phyloP scores from a whole-genome alignment of 2,329 filamentous ascomycete species.

The Gremmenia infestans region DNA sequence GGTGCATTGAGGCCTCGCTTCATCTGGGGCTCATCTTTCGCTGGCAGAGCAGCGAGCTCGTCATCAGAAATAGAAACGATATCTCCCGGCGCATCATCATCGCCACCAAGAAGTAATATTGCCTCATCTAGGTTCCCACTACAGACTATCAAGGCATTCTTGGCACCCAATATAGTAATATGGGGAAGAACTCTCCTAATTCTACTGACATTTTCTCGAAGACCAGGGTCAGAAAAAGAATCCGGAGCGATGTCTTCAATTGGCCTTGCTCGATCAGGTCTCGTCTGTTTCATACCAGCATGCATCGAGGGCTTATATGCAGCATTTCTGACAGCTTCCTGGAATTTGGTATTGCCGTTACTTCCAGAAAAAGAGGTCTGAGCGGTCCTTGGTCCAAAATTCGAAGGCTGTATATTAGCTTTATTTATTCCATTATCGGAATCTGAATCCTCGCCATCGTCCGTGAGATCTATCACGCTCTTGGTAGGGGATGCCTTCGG shows the following conservation, averaged over 20 bases:
- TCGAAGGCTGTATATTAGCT: constrained; percentile 57
- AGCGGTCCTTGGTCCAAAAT: constrained; percentile 42
- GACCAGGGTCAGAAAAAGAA: constrained; percentile 45
- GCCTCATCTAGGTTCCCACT: constrained; percentile 53
- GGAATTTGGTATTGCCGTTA: constrained; percentile 13
- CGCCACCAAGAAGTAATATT: constrained; percentile 40
- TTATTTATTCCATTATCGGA: constrained; percentile 44
- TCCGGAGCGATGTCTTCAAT: constrained; percentile 41
- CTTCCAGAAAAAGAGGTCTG: constrained; percentile 34
- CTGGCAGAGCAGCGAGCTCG: constrained; percentile 21
- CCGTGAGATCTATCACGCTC: constrained; percentile 49
- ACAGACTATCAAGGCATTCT: constrained; percentile 44
- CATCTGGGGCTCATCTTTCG: constrained; percentile 40
- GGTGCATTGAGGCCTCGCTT: constrained; percentile 51
- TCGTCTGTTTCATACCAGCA: constrained; percentile 30
- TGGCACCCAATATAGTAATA: constrained; percentile 40
- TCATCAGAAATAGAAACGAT: constrained; percentile 33
- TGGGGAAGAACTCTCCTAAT: constrained; percentile 46
- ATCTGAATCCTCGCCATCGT: constrained; percentile 57
- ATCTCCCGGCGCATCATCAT: constrained; percentile 31
- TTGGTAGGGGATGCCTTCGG: constrained; percentile 35
- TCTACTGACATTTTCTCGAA: constrained; percentile 46
- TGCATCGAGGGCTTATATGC: constrained; percentile 14
- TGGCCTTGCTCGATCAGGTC: constrained; percentile 41
- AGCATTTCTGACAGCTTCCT: constrained; percentile 14